Percentiles rank a stretch among this genome's conserved stretches.
phyloP scores from a whole-genome alignment of 1,284 basidiomycete genomes.

The Boletus mariae region DNA sequence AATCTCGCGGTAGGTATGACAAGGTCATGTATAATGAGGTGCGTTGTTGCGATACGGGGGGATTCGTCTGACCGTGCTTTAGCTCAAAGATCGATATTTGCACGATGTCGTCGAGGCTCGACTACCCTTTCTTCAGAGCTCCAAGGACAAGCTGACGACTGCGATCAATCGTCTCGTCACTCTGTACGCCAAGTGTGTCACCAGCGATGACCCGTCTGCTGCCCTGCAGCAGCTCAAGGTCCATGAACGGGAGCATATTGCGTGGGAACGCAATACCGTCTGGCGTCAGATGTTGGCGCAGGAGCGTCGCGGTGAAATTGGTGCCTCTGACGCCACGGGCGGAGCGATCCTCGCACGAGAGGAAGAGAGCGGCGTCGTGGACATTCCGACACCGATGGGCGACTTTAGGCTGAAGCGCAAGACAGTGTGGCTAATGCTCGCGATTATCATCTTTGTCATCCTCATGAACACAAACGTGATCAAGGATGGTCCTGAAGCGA shows the following conservation, averaged over 20 bases:
- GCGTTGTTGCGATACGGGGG: background rate
- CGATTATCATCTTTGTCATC: conserved; percentile 54
- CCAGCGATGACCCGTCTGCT: conserved; percentile 65
- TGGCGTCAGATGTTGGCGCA: conserved; percentile 98
- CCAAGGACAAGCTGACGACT: conserved; percentile 65
- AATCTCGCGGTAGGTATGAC: conserved; percentile 66
- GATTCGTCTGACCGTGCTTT: conserved; percentile 4
- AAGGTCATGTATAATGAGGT: conserved; percentile 86
- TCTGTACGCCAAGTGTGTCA: conserved; percentile 86
- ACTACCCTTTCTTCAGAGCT: conserved; percentile 62
- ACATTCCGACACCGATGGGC: conserved; percentile 61
- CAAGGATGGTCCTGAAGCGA: conserved; percentile 68
- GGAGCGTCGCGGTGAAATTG: conserved; percentile 66
- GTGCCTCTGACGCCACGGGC: conserved; percentile 40
- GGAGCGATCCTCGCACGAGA: conserved; percentile 52
- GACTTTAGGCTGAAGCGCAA: conserved; percentile 62
- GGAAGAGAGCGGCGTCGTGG: conserved; percentile 48
- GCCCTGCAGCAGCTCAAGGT: conserved; percentile 84
- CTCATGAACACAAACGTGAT: conserved; percentile 64
- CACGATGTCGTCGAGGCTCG: conserved; percentile 69
- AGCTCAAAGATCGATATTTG: conserved; percentile 85
- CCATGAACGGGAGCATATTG: conserved; percentile 90
- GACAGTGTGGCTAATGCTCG: conserved; percentile 55
- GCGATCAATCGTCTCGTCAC: conserved; percentile 63
- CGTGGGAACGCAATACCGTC: conserved; percentile 93